Conservation (phyloP, 1,139 yeast species). For the Candida tetrigidarum region DNA sequence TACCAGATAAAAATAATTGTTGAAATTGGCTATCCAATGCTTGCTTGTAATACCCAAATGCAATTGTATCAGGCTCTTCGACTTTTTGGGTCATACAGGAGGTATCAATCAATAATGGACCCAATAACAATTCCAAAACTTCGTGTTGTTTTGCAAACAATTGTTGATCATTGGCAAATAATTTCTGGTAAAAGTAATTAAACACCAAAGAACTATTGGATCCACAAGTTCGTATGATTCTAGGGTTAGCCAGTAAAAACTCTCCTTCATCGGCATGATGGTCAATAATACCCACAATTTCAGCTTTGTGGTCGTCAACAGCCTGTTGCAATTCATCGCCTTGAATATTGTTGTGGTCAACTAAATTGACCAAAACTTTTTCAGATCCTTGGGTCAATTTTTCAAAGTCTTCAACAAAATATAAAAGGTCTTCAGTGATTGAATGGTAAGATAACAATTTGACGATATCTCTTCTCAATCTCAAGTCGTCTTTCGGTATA, state of each 20-base stretch:
- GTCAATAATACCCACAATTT: conserved; percentile 71
- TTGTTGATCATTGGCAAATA: conserved; percentile 20
- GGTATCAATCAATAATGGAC: conserved; percentile 79
- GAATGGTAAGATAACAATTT: conserved; percentile 53
- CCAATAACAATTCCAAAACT: conserved; percentile 55
- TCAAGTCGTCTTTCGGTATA: conserved; percentile 67
- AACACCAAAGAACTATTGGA: conserved; percentile 80
- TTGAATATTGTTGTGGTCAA: conserved; percentile 82
- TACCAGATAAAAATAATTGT: conserved; percentile 1
- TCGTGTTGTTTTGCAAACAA: conserved; percentile 28
- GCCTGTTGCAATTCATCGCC: conserved; percentile 41
- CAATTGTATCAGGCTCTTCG: conserved; percentile 56
- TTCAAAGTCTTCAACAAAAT: conserved; percentile 68
- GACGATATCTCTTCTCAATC: conserved; percentile 71
- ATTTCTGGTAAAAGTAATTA: conserved; percentile 54
- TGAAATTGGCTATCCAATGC: conserved; percentile 13
- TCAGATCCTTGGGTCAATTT: conserved; percentile 19
- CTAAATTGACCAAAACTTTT: conserved; percentile 55
- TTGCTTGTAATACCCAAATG: conserved; percentile 39
- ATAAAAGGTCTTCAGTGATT: conserved; percentile 53
- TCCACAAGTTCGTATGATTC: conserved; percentile 66
- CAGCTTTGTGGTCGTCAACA: conserved; percentile 26
- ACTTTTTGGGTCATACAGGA: conserved; percentile 62
- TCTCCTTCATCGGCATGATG: conserved; percentile 81
- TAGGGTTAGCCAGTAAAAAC: conserved; percentile 53